These are phyloP conservation scores for Sutorius eximius DNA, from an alignment of 1,284 basidiomycete genomes.

Conservation along the genomic window DNA sequence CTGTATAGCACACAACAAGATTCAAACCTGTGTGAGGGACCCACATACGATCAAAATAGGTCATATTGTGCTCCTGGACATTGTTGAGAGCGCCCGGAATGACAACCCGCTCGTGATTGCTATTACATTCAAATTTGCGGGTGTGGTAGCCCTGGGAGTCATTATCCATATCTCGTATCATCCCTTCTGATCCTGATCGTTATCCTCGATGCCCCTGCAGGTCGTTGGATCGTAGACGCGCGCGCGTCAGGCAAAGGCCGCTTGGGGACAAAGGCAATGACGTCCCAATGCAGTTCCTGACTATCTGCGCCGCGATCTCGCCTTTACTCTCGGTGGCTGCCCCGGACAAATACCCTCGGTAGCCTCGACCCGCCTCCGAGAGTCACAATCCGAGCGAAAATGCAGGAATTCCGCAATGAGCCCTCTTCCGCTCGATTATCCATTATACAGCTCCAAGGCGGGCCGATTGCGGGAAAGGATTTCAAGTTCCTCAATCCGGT, in stretches of 20 bases:
- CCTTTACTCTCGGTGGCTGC: slow-evolving; percentile 72
- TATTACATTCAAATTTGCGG: slow-evolving; percentile 14
- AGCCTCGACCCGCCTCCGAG: slow-evolving; percentile 89
- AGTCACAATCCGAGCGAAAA: slow-evolving; percentile 90
- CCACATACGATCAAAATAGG: no score
- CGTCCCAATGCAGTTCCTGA: slow-evolving; percentile 76
- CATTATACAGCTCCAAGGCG: no score
- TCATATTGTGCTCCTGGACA: slow-evolving; percentile 20
- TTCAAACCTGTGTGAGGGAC: background rate
- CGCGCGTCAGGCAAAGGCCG: slow-evolving; percentile 96
- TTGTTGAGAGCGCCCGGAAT: slow-evolving; percentile 32
- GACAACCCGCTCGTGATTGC: slow-evolving; percentile 27
- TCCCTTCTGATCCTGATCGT: slow-evolving; percentile 19
- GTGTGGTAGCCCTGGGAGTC: slow-evolving; percentile 1
- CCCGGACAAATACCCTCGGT: slow-evolving; percentile 91
- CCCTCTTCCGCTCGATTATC: slow-evolving; percentile 60
- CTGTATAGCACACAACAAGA: no score
- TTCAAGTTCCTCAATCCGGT: no score
- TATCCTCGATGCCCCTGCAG: slow-evolving; percentile 64
- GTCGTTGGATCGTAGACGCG: slow-evolving; percentile 58
- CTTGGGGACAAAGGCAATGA: slow-evolving; percentile 74
- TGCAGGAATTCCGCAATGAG: slow-evolving; percentile 90
- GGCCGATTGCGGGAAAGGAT: no score
- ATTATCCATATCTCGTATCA: background rate
- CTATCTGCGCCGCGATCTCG: slow-evolving; percentile 69